Base-by-base conservation (phyloP, 306 rosid species). In the Fagus crenata region DNA sequence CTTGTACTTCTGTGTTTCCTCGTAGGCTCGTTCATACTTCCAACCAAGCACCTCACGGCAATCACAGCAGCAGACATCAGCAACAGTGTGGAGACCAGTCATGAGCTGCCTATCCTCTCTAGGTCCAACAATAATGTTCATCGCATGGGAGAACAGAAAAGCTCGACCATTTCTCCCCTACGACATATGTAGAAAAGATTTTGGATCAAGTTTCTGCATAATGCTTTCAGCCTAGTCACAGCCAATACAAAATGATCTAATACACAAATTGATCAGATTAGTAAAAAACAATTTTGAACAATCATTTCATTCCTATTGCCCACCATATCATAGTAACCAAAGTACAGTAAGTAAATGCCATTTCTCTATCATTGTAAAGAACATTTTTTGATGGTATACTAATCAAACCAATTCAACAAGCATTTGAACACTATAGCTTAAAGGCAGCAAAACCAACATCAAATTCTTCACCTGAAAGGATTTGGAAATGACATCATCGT, bases 161-260 rank as follows among this genome's bases (percentile, higher is more conserved):
- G 86, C 93, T 82, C 93, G 75, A 22, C 93, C 92, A 81, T 84
- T 85, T 79, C 88, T 89, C 71, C 93, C 96, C 96, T 91, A 39
- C 1, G 41, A 64, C 72, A 28, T 14, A 18, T 2, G 0, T 7
- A 59, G 78, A 76, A 79, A 69, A 68, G 3, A 80, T 49, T 8
- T 65, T 56, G 1, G 17, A 49, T 36, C 31, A 31, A 51, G 17
- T 9, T 35, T 78, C 43, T 72, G 69, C 63, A 32, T 28, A 77
- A 18, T 59, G 35, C 36, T 72, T 49, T 58, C 73, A 68, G 55
- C 31, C 49, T 14, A 60, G 37, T 18, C 76, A 68, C 22, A 68
- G 17, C 80, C 68, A 53, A 43, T 49, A 55, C 67, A 73, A 70
- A 17, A 53, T 2, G 40, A 65, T 60, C 74, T 46, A 43, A 49